Evolutionary conservation across 306 rosid genomes (phyloP).

Genomic region (Lathyrus sativus): DNA sequence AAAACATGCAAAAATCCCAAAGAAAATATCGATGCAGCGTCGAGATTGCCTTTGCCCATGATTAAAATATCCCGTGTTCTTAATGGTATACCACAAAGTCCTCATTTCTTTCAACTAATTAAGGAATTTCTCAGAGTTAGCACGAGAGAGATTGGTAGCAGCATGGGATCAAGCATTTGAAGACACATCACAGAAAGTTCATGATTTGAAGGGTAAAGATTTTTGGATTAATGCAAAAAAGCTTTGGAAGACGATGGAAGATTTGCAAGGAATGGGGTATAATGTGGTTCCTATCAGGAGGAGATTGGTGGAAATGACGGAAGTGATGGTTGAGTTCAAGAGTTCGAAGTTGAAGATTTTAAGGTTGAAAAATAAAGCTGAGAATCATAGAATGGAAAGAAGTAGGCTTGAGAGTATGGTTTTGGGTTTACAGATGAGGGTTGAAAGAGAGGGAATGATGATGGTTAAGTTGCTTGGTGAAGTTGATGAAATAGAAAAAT

Average conservation of each 20-base stretch:
- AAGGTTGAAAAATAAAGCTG: constrained; percentile 27
- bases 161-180: constrained; percentile 41
- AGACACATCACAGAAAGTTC: constrained; percentile 13
- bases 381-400: constrained; percentile 26
- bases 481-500: constrained; percentile 17
- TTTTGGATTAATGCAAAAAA: background rate
- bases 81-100: constrained; percentile 38
- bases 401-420: constrained; percentile 25
- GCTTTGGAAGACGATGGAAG: constrained; percentile 36
- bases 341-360: constrained; percentile 2
- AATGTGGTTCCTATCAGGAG: constrained; percentile 35
- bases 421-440: constrained; percentile 4
- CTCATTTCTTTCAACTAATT: constrained; percentile 34
- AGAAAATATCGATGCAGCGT: background rate
- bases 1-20: background rate
- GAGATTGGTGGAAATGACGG: constrained; percentile 28
- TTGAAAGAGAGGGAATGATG: constrained; percentile 7
- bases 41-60: background rate
- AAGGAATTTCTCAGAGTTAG: constrained; percentile 10
- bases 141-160: constrained; percentile 8
- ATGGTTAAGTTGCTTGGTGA: background rate
- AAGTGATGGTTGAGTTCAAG: constrained; percentile 9
- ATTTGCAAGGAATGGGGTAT: constrained; percentile 38
- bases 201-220: background rate
- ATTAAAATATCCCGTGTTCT: constrained; percentile 31